Conservation (phyloP, 768 basidiomycete genomes). For the Clitopilus passeckerianus region DNA sequence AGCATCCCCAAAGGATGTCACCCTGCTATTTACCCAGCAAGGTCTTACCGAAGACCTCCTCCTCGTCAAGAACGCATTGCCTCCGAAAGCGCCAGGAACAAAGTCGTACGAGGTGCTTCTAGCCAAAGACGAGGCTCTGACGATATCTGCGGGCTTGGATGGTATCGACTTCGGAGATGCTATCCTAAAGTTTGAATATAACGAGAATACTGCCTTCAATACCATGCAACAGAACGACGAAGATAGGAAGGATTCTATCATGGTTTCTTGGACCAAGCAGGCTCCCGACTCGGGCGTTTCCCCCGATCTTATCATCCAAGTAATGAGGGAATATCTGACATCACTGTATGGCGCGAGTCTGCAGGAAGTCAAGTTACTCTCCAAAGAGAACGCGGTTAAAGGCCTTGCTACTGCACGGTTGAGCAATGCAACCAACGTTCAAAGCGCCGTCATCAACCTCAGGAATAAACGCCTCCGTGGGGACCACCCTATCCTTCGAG, state of each 20-base stretch:
- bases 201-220: slow-evolving; percentile 29
- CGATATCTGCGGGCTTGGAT: slow-evolving; percentile 38
- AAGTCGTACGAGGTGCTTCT: neutral
- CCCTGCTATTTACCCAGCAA: slow-evolving; percentile 35
- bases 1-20: slow-evolving; percentile 33
- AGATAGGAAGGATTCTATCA: slow-evolving; percentile 30
- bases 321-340: slow-evolving; percentile 19
- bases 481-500: slow-evolving; percentile 27
- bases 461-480: slow-evolving; percentile 25
- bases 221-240: slow-evolving; percentile 30
- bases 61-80: slow-evolving; percentile 13
- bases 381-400: neutral
- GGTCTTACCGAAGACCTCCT: slow-evolving; percentile 30
- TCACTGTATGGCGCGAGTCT: slow-evolving; percentile 8
- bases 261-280: slow-evolving; percentile 48
- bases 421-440: slow-evolving; percentile 24
- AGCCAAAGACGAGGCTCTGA: slow-evolving; percentile 27
- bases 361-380: neutral
- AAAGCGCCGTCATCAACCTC: slow-evolving; percentile 27
- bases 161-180: slow-evolving; percentile 43
- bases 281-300: slow-evolving; percentile 39
- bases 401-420: neutral
- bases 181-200: slow-evolving; percentile 34
- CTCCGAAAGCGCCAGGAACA: neutral
- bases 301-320: neutral